These are phyloP conservation scores for Sporodiniella umbellata DNA, from an alignment of 371 early-diverging fungal species.

Conservation along the genomic window DNA sequence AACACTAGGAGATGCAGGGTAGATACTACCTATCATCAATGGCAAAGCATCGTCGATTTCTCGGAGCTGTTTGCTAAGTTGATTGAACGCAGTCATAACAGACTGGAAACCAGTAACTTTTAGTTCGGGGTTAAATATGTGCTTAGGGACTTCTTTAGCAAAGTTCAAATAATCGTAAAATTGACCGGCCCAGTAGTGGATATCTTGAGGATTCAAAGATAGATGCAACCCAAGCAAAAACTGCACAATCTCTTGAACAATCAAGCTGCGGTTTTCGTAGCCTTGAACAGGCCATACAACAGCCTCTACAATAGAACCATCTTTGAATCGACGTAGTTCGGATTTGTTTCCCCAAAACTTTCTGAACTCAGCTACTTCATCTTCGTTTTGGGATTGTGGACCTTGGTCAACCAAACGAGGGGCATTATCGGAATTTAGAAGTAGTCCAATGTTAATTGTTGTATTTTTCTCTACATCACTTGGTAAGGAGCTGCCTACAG, in stretches of 20 bases:
- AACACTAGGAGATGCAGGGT: constrained; percentile 63
- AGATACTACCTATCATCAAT: constrained; percentile 67
- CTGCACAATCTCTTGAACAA: constrained; percentile 77
- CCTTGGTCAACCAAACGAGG: constrained; percentile 77
- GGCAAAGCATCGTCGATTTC: constrained; percentile 72
- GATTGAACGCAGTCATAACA: constrained; percentile 66
- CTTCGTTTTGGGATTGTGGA: constrained; percentile 64
- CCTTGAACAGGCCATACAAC: constrained; percentile 78
- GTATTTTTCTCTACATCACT: constrained; percentile 13
- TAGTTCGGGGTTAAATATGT: constrained; percentile 47
- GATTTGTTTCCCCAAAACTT: constrained; percentile 83
- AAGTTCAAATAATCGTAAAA: constrained; percentile 55
- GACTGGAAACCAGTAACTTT: constrained; percentile 64
- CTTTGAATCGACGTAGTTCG: constrained; percentile 85
- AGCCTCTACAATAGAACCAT: constrained; percentile 80
- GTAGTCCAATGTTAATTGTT: constrained; percentile 57
- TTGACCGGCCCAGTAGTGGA: constrained; percentile 72
- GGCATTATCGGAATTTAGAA: constrained; percentile 67
- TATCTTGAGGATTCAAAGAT: constrained; percentile 35
- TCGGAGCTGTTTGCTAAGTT: constrained; percentile 66
- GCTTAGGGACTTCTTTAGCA: constrained; percentile 44
- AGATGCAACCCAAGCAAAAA: constrained; percentile 76
- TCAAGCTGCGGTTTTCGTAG: constrained; percentile 69
- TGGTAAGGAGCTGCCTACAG: constrained; percentile 18
- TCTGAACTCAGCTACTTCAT: constrained; percentile 68